Evolutionary conservation across 2,329 filamentous ascomycete genomes (phyloP).

Genomic region (Beauveria sp.): DNA sequence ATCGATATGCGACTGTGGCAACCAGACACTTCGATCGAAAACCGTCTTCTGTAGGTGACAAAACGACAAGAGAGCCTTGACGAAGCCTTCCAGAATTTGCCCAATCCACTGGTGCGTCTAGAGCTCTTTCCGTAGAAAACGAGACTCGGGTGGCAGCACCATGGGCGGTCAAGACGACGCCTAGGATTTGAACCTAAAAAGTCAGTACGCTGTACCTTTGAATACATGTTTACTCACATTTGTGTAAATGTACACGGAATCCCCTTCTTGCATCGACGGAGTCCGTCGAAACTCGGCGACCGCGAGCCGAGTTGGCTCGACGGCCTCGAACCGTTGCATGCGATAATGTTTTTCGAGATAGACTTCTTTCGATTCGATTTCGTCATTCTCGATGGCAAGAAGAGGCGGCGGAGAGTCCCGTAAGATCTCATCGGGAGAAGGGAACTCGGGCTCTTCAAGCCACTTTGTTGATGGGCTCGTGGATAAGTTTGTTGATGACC

Average conservation of each 20-base stretch:
- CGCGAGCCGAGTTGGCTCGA: conserved; percentile 61
- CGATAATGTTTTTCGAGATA: conserved; percentile 71
- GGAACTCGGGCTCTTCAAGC: background rate
- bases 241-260: conserved; percentile 59
- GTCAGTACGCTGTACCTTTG: background rate
- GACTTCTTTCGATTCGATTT: conserved; percentile 35
- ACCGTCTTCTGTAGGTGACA: conserved; percentile 47
- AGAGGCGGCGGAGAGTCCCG: background rate
- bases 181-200: conserved; percentile 55
- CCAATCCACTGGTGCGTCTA: conserved; percentile 59
- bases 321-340: conserved; percentile 66
- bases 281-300: conserved; percentile 47
- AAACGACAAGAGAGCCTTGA: conserved; percentile 44
- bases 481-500: background rate
- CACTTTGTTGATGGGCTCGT: background rate
- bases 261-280: conserved; percentile 50
- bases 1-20: conserved; percentile 65
- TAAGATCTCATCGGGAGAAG: background rate
- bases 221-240: conserved; percentile 39
- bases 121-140: conserved; percentile 61
- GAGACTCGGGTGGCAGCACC: conserved; percentile 61
- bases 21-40: conserved; percentile 61
- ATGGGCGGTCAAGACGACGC: conserved; percentile 53
- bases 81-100: conserved; percentile 43
- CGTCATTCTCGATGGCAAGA: background rate